phyloP scores from a whole-genome alignment of 2,329 filamentous ascomycete genomes.

The Phaeosphaeriaceae sp. region DNA sequence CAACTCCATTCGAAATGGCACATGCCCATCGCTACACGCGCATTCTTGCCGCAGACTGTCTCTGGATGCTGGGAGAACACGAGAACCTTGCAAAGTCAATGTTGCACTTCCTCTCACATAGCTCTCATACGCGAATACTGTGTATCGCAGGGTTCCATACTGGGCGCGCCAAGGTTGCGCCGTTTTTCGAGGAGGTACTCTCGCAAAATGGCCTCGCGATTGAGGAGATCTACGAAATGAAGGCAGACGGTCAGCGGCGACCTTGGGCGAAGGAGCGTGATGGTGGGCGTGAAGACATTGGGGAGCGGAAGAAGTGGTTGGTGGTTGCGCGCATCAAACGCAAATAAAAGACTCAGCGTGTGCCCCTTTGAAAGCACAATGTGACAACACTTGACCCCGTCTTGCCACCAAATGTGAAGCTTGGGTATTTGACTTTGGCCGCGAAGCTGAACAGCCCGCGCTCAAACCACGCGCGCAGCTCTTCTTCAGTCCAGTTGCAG shows the following conservation, averaged over 20 bases:
- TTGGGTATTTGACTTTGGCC: slow-evolving; percentile 77
- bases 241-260: slow-evolving; percentile 68
- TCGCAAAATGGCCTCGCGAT: slow-evolving; percentile 59
- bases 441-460: slow-evolving; percentile 63
- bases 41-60: slow-evolving; percentile 73
- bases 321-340: slow-evolving; percentile 58
- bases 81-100: slow-evolving; percentile 69
- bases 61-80: slow-evolving; percentile 79
- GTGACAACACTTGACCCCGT: slow-evolving; percentile 90
- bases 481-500: slow-evolving; percentile 96
- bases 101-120: slow-evolving; percentile 63
- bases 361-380: slow-evolving; percentile 70
- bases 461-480: slow-evolving; percentile 81
- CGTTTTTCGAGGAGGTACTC: slow-evolving; percentile 67
- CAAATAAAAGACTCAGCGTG: not conserved
- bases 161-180: slow-evolving; percentile 68
- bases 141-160: slow-evolving; percentile 77
- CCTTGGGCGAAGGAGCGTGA: slow-evolving; percentile 63
- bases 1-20: slow-evolving; percentile 47
- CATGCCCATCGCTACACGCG: slow-evolving; percentile 61
- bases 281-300: slow-evolving; percentile 66
- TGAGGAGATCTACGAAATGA: slow-evolving; percentile 71
- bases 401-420: slow-evolving; percentile 86
- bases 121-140: slow-evolving; percentile 60
- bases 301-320: slow-evolving; percentile 73